phyloP scores from a whole-genome alignment of 805 yeast species.

The Kluyveromyces lactis region DNA sequence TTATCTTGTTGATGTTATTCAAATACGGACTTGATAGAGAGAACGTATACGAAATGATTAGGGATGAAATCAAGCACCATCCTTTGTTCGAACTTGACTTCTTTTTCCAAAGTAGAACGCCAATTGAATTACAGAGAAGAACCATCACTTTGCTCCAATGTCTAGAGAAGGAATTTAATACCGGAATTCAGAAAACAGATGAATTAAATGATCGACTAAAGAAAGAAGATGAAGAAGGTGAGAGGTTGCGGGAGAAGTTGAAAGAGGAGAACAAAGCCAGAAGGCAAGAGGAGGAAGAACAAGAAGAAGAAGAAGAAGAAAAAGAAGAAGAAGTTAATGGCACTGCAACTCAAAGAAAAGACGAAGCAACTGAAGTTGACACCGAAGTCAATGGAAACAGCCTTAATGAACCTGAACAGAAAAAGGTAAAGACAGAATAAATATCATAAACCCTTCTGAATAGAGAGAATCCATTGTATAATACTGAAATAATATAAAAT shows the following conservation, averaged over 20 bases:
- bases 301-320: conserved; percentile 3
- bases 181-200: conserved; percentile 22
- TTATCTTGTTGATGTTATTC: conserved; percentile 69
- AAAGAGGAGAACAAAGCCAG: conserved; percentile 9
- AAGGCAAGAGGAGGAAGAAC: not conserved
- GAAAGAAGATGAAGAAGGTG: conserved; percentile 24
- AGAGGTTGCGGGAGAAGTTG: conserved; percentile 18
- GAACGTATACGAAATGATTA: conserved; percentile 69
- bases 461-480: no score
- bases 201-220: conserved; percentile 19
- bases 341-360: not conserved
- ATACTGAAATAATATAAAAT: no score
- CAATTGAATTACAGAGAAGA: conserved; percentile 73
- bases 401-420: conserved; percentile 5
- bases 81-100: conserved; percentile 82
- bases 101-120: conserved; percentile 72
- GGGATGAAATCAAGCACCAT: conserved; percentile 63
- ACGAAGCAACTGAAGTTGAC: not conserved
- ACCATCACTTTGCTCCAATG: conserved; percentile 71
- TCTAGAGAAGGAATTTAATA: conserved; percentile 61
- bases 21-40: conserved; percentile 73
- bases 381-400: not conserved
- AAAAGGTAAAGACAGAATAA: conserved; percentile 11
- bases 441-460: no score
- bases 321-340: conserved; percentile 6